A percentile compares a stretch with the other conserved stretches of the same genome.
Conservation (phyloP, 2,329 filamentous ascomycete species). For the Hymenoscyphus occultus region DNA sequence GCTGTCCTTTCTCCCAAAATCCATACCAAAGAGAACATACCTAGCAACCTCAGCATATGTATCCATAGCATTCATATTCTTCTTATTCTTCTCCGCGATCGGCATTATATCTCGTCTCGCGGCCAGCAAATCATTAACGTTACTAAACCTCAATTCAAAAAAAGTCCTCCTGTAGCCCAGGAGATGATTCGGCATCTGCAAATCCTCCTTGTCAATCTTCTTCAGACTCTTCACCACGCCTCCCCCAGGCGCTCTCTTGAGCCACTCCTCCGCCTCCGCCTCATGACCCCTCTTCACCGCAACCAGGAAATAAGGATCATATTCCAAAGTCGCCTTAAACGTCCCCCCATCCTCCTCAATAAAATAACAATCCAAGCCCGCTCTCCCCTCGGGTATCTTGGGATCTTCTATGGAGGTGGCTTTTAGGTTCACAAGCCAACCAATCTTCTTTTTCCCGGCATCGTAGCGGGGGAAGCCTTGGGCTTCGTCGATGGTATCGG, state of each 20-base stretch:
- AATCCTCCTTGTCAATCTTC: slow-evolving; percentile 85
- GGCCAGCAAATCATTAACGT: slow-evolving; percentile 81
- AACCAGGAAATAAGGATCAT: slow-evolving; percentile 93
- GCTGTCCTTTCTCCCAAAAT: not conserved
- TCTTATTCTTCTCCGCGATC: slow-evolving; percentile 93
- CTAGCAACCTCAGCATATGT: slow-evolving; percentile 94
- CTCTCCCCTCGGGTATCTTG: slow-evolving; percentile 76
- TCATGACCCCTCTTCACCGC: slow-evolving; percentile 86
- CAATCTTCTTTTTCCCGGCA: slow-evolving; percentile 73
- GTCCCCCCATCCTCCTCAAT: slow-evolving; percentile 78
- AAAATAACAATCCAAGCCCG: slow-evolving; percentile 96
- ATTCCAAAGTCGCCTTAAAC: slow-evolving; percentile 95
- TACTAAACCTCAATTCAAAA: slow-evolving; percentile 80
- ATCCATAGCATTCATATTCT: slow-evolving; percentile 95
- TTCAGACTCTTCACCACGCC: slow-evolving; percentile 77
- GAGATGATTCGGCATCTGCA: slow-evolving; percentile 93
- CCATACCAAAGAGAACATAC: slow-evolving; percentile 48
- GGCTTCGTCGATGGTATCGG: slow-evolving; percentile 85
- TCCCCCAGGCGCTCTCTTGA: slow-evolving; percentile 71
- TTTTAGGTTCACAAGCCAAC: slow-evolving; percentile 96
- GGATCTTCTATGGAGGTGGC: slow-evolving; percentile 83
- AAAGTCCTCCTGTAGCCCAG: slow-evolving; percentile 88
- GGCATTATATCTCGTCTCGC: slow-evolving; percentile 82
- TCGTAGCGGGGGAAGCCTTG: slow-evolving; percentile 96
- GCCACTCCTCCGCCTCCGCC: slow-evolving; percentile 94